Conservation (phyloP, 768 basidiomycete species). For the Xerocomellus amylosporus region DNA sequence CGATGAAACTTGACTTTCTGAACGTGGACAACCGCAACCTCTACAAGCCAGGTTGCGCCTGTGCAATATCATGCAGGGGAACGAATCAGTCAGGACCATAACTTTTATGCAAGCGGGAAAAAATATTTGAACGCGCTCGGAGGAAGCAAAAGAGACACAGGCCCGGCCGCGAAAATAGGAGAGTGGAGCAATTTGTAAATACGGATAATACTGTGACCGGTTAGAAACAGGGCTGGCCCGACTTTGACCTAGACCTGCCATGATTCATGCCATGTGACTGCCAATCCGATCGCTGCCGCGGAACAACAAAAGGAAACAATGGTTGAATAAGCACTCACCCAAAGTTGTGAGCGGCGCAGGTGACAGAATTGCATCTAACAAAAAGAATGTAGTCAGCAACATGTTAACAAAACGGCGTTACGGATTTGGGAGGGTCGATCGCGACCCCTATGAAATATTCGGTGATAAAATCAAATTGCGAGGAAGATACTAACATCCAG, state of each 20-base stretch:
- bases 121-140: neutral
- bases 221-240: constrained; percentile 10
- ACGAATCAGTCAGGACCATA: constrained; percentile 46
- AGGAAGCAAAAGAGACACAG: constrained; percentile 8
- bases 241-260: neutral
- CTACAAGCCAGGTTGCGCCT: constrained; percentile 79
- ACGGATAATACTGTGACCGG: constrained; percentile 15
- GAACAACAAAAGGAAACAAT: constrained; percentile 1
- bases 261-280: constrained; percentile 1
- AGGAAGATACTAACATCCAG: constrained; percentile 61
- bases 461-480: constrained; percentile 20
- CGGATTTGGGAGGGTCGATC: constrained; percentile 15
- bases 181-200: constrained; percentile 27
- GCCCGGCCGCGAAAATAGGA: constrained; percentile 27
- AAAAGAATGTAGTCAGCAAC: constrained; percentile 7
- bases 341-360: constrained; percentile 82
- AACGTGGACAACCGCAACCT: constrained; percentile 67
- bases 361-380: constrained; percentile 61
- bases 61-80: constrained; percentile 48
- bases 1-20: constrained; percentile 33
- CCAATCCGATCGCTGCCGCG: constrained; percentile 1
- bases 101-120: constrained; percentile 14
- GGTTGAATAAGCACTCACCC: constrained; percentile 51
- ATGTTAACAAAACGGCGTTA: neutral
- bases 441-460: constrained; percentile 11